These are phyloP conservation scores for Diaporthe vaccinii DNA, from an alignment of 2,329 filamentous ascomycete species.

Conservation along the genomic window DNA sequence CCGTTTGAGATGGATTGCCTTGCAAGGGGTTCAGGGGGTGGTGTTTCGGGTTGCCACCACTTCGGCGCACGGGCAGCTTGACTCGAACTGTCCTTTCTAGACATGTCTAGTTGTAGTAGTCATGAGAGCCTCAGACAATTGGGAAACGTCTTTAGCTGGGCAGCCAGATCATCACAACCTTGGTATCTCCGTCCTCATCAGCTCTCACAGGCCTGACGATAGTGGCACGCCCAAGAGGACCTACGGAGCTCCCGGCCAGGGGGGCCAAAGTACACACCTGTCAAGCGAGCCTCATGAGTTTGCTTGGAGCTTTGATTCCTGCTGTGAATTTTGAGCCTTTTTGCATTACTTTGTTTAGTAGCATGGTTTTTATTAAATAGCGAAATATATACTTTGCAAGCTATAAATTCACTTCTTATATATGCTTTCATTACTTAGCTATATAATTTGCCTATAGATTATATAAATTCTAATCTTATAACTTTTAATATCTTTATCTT, in stretches of 20 bases:
- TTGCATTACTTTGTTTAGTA: background rate
- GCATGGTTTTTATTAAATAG: no score
- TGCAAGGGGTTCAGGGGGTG: conserved; percentile 27
- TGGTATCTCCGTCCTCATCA: background rate
- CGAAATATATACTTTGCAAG: no score
- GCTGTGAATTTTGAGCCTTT: background rate
- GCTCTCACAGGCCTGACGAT: background rate
- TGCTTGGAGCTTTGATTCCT: background rate
- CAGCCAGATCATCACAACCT: background rate
- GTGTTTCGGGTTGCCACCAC: conserved; percentile 28
- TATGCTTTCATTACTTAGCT: no score
- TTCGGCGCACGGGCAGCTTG: conserved; percentile 16
- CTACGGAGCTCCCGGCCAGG: background rate
- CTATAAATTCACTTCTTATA: no score
- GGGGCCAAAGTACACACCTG: background rate
- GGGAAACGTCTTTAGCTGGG: background rate
- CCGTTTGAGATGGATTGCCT: conserved; percentile 14
- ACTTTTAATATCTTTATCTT: no score
- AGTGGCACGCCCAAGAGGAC: background rate
- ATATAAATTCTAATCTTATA: no score
- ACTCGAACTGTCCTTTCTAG: background rate
- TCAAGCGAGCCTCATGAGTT: background rate
- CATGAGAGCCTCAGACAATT: background rate
- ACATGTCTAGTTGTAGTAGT: background rate
- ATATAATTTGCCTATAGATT: no score